Base-by-base conservation (phyloP, 2,329 filamentous ascomycete genomes). In the Erysiphe pisi region DNA sequence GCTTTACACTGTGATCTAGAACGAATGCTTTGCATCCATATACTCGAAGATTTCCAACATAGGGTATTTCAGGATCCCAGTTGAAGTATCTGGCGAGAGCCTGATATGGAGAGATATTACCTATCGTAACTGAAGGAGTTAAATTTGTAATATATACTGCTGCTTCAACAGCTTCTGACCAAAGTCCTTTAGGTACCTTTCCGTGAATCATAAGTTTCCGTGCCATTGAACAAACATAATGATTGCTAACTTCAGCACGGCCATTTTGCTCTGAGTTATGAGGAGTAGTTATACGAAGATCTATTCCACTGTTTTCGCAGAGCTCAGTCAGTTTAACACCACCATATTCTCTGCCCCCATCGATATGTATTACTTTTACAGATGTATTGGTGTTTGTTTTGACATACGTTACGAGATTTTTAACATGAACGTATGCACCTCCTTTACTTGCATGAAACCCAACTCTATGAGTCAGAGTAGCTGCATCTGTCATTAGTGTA, bases 231-330 rank as follows among this genome's bases (percentile, higher is more conserved):
- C 16, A 74, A 47, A 52, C 70, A 49, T 52, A 47, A n/a, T 74
- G 70, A 47, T 74, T 74, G 45, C 70, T 74, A 47, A 22, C 18
- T 36, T 74, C 40, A 47, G 68, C 68, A 7, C 28, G 40, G 2
- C 68, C 68, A 47, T 71, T 71, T 71, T 71, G 31, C 20, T 71
- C 68, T 12, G 68, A 71, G 68, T 71, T 45, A 18, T 71, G 68
- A 1, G 68, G 68, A 25, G 20, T 71, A 12, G 61, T 36, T 7
- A 31, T 20, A 1, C 8, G 61, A 25, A 65, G 16, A 20, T 65
- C 31, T 8, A 65, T 65, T 3, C 61, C 61, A 65, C 36, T 65
- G 8, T 14, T 36, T 65, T 28, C 4, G 36, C 61, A 71, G 20
- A 71, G 68, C 6, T 71, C 68, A 20, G 68, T 71, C 18, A 71